phyloP scores from a whole-genome alignment of 2,329 filamentous ascomycete genomes.

The Ceratocystis variospora region DNA sequence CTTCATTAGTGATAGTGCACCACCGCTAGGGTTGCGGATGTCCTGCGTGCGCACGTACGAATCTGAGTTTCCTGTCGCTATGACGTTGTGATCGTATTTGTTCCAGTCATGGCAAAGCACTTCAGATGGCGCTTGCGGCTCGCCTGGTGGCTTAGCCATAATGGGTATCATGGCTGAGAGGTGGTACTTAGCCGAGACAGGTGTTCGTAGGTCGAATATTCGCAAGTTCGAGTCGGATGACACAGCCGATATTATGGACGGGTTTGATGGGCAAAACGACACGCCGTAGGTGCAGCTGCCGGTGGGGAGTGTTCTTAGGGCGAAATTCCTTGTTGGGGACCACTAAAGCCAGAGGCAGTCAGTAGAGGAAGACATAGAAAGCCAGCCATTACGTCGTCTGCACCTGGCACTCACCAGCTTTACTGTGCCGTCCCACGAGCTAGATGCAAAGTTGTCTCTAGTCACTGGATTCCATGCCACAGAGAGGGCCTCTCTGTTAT shows the following conservation, averaged over 20 bases:
- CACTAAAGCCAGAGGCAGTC: conserved; percentile 38
- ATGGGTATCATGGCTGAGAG: conserved; percentile 72
- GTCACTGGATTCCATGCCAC: conserved; percentile 84
- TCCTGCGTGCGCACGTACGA: conserved; percentile 80
- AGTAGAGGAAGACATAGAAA: neutral
- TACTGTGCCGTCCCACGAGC: conserved; percentile 90
- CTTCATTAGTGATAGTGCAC: conserved; percentile 58
- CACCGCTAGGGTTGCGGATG: conserved; percentile 58
- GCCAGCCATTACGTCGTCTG: neutral
- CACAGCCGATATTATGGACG: conserved; percentile 72
- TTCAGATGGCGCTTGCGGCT: conserved; percentile 52
- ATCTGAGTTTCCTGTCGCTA: conserved; percentile 85
- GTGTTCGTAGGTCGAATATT: conserved; percentile 82
- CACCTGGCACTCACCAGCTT: conserved; percentile 50
- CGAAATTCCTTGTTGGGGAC: conserved; percentile 63
- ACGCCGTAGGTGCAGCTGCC: conserved; percentile 90
- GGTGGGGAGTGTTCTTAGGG: conserved; percentile 73
- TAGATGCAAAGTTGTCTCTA: conserved; percentile 82
- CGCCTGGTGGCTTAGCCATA: conserved; percentile 19
- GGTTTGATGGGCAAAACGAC: conserved; percentile 79
- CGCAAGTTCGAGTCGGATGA: conserved; percentile 80
- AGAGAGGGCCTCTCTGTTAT: conserved; percentile 83
- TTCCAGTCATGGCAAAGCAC: conserved; percentile 97
- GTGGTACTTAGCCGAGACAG: conserved; percentile 75
- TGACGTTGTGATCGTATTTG: conserved; percentile 75